Conservation (phyloP, 1,139 yeast genomes). For the Taphrina deformans region DNA sequence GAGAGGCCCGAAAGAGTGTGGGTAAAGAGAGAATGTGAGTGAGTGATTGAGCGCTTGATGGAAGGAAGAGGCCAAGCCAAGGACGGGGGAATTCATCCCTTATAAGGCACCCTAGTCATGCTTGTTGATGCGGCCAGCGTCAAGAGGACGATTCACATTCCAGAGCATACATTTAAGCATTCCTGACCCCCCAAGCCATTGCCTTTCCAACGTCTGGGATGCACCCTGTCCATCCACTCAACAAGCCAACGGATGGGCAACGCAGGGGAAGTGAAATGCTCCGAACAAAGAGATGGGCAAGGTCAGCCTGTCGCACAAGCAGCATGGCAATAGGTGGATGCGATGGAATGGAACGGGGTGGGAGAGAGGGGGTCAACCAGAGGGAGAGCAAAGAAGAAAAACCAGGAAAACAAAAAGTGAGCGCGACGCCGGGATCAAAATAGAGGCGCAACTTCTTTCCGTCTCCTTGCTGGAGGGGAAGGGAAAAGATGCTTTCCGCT, state of each 20-base stretch:
- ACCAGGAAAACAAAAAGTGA: too few relatives aligned
- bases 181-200: not conserved
- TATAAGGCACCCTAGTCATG: not conserved
- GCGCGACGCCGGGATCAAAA: not conserved
- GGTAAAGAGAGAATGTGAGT: not conserved
- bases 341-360: not conserved
- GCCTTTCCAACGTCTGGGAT: not conserved
- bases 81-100: not conserved
- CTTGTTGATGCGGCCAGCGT: not conserved
- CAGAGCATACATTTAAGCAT: not conserved
- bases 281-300: too few relatives aligned
- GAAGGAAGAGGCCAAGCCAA: not conserved
- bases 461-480: too few relatives aligned
- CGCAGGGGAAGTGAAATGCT: too few relatives aligned
- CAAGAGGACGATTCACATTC: not conserved
- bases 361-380: not conserved
- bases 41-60: constrained; percentile 1
- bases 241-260: too few relatives aligned
- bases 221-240: too few relatives aligned
- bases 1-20: constrained; percentile 7
- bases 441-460: not conserved
- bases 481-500: too few relatives aligned
- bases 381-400: not conserved
- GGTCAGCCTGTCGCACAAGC: too few relatives aligned
- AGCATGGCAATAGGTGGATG: too few relatives aligned